Base-by-base conservation (phyloP, 2,329 filamentous ascomycete genomes). In the Rhynchosporium agropyri region DNA sequence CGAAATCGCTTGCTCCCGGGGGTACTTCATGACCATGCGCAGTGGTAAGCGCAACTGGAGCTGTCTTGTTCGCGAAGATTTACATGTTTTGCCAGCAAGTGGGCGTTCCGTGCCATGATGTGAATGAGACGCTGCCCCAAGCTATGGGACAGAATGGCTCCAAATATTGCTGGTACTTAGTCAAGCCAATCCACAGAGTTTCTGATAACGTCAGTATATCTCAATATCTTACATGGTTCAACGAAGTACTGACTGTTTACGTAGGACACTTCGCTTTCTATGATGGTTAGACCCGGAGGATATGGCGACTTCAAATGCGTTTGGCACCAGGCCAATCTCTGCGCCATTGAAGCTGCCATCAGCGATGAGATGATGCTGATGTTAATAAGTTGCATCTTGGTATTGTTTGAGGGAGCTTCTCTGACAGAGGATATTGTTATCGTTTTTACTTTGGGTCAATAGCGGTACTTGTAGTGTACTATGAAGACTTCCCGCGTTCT, bases 11-110 rank as follows among this genome's bases (percentile, higher is more conserved):
- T 38, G 54, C 43, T 3, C 46, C 45, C 4, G 28, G 26, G 9
- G 53, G 60, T 12, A 45, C 33, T 10, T 38, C 13, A 13, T 45
- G 38, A 8, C 33, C 33, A 26, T 57, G 60, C 31, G 29, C 42
- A 15, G 20, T 29, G 6, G 50, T 49, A 20, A 56, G 49, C 8
- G 12, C 6, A 12, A 61, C 42, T 28, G 59, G 59, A 4, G 38
- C 43, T 8, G 53, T 62, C 15, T 50, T 29, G 13, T 51, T 45
- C 15, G 55, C 36, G n/a, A 57, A 50, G 13, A 57, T 42, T 12
- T 57, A 57, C 15, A 36, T 31, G 36, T 59, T 51, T 10, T 59
- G 45, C 57, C 57, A 51, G 33, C 57, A 45, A 28, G 46, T 59
- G n/a, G 57, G 57, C 3, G 57, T 51, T 43, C 51, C 36, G 33